A percentile compares a stretch with the other conserved stretches of the same genome.
Evolutionary conservation across 345 rosid genomes (phyloP).

Genomic region (Citrus trifoliata): DNA sequence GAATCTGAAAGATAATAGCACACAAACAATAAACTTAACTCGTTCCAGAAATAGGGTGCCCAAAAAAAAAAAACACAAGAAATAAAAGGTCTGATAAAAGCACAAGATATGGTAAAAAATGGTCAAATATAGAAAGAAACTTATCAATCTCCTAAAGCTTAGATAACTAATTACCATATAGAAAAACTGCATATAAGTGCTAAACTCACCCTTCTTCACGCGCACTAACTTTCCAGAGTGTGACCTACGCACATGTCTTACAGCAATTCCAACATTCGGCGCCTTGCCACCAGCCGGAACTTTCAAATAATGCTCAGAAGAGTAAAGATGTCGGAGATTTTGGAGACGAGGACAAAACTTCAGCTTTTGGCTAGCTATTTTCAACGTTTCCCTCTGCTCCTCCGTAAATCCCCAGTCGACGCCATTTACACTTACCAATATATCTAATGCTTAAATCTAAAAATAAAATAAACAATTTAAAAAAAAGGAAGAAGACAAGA

Average conservation of each 20-base stretch:
- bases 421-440: conserved; percentile 52
- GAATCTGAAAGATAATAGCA: too few relatives aligned
- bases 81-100: not conserved
- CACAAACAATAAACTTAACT: not conserved
- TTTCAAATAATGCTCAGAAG: conserved; percentile 64
- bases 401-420: conserved; percentile 71
- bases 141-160: not conserved
- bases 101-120: not conserved
- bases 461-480: not conserved
- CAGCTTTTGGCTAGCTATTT: conserved; percentile 67
- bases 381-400: conserved; percentile 75
- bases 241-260: conserved; percentile 72
- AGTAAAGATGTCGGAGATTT: conserved; percentile 64
- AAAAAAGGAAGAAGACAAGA: not conserved
- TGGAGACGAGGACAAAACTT: conserved; percentile 64
- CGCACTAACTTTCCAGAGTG: conserved; percentile 83
- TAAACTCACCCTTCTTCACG: conserved; percentile 74
- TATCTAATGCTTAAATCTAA: conserved; percentile 3
- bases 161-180: not conserved
- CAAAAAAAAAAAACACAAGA: not conserved
- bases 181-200: not conserved
- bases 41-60: not conserved
- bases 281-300: conserved; percentile 67
- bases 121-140: not conserved
- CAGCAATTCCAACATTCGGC: conserved; percentile 55